Evolutionary conservation across 495 filamentous ascomycete genomes (phyloP), one percentile per base, ranked within the genome.

Genomic region (Pyrenopolyporus hunteri): DNA sequence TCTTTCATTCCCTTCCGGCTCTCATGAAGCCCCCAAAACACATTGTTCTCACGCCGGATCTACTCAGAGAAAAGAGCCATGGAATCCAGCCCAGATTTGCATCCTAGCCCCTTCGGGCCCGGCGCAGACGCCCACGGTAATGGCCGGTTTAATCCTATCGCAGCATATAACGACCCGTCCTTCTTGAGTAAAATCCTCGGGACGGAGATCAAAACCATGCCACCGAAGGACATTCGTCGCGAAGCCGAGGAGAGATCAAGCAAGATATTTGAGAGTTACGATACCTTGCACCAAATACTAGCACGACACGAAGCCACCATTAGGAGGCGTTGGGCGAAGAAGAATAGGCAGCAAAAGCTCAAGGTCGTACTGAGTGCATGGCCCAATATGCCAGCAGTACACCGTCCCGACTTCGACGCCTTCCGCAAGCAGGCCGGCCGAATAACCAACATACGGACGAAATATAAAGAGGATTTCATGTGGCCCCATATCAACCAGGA

Each of bases 401-500:
- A 85, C 64, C 78, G 80, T 19, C 81, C 82, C 2, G 83, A 85
- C 57, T 78, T 81, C 57, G 66, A 71, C 13, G 77, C 76, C 4
- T 76, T 80, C 13, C 47, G 55, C 2, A n/a, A n/a, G n/a, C 71
- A 64, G 8, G 26, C 26, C 17, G 4, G 28, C 28, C n/a, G n/a
- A n/a, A n/a, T n/a, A n/a, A n/a, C n/a, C n/a, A n/a, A n/a, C n/a
- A n/a, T n/a, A n/a, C n/a, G n/a, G n/a, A n/a, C n/a, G n/a, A n/a
- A n/a, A n/a, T n/a, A n/a, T n/a, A 32, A 39, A 67, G 31, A 42
- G 55, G 26, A 20, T 4, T 84, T 71, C 29, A 48, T 82, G 28
- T 83, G 78, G 74, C 85, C 84, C 0, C 74, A 78, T 45, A 80
- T 86, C 66, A 88, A 87, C 56, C 73, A 80, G 23, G 82, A 86